Base-by-base conservation (phyloP, 140 eudicot genomes). In the Bidens hawaiensis region DNA sequence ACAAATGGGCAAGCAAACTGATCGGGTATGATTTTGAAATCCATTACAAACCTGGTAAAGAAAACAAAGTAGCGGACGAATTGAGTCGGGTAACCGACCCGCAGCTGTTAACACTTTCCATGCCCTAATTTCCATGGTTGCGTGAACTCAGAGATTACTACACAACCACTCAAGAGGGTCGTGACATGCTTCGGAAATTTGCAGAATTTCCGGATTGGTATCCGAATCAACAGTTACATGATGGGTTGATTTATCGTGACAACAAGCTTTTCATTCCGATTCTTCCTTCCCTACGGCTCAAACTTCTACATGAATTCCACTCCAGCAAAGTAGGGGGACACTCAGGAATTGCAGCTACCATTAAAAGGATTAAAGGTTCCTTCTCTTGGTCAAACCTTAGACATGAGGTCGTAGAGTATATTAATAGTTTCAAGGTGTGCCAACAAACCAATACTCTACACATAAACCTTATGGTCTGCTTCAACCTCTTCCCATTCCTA, bases 401-500 rank as follows among this genome's bases (percentile, higher is more conserved):
- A 26, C 1, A 9, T 1, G 70, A 47, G 0, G 46, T 64, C 5
- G 19, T 2, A 0, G 2, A 4, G 7, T 45, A 13, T 5, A n/a
- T 66, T 13, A 21, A 66, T 8, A n/a, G 11, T 0, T 66, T 51
- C 36, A 12, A 2, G 4, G 27, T 52, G 0, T 51, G 50, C 22
- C 72, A 51, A 17, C 1, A 2, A 1, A 11, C 2, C 46, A 38
- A 38, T 38, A 38, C 10, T 14, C 46, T 2, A 38, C 34, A 50
- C 51, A 38, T 30, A 30, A 30, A 30, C 36, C 46, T 4, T 40
- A 40, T n/a, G 61, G 71, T 12, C 49, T 62, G 6, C 22, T 64
- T 0, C 58, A 64, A 28, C 69, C n/a, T n/a, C n/a, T n/a, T n/a
- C n/a, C n/a, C n/a, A n/a, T n/a, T n/a, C n/a, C n/a, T n/a, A n/a